Percentiles rank a stretch among this genome's conserved stretches.
Conservation (phyloP, 257 asterid genomes). For the Scutellaria barbata region DNA sequence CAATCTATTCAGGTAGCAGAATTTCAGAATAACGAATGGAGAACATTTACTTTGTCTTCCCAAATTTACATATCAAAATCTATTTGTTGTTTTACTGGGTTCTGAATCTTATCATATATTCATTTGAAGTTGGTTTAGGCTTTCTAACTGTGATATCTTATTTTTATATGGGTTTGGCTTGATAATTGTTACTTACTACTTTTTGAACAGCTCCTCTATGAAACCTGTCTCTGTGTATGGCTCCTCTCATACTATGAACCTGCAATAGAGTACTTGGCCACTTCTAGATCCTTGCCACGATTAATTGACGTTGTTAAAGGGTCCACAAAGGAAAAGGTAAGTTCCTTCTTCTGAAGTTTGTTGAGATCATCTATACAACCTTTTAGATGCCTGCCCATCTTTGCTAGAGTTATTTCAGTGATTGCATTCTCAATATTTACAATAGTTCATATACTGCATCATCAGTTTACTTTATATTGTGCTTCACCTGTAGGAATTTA, state of each 20-base stretch:
- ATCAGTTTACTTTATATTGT: slow-evolving; percentile 25
- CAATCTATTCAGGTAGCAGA: slow-evolving; percentile 83
- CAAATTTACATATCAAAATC: slow-evolving; percentile 19
- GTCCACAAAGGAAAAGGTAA: slow-evolving; percentile 90
- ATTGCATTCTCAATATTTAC: slow-evolving; percentile 18
- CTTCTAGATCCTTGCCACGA: slow-evolving; percentile 70
- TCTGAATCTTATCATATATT: slow-evolving; percentile 26
- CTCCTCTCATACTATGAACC: slow-evolving; percentile 91
- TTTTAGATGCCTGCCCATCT: slow-evolving; percentile 27
- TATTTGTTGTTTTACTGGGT: slow-evolving; percentile 12
- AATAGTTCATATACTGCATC: slow-evolving; percentile 15
- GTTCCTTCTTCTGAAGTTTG: slow-evolving; percentile 27
- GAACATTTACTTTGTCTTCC: slow-evolving; percentile 17
- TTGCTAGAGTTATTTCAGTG: slow-evolving; percentile 26
- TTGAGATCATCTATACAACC: slow-evolving; percentile 2
- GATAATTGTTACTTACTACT: slow-evolving; percentile 27
- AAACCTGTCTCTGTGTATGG: slow-evolving; percentile 90
- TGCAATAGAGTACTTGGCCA: slow-evolving; percentile 80
- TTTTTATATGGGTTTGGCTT: slow-evolving; percentile 6
- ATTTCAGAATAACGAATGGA: slow-evolving; percentile 21
- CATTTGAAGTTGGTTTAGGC: slow-evolving; percentile 9
- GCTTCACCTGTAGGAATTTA: not conserved
- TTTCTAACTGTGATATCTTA: slow-evolving; percentile 15
- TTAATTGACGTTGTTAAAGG: slow-evolving; percentile 85
- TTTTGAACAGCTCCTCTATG: slow-evolving; percentile 81